Evolutionary conservation across 1,284 basidiomycete genomes (phyloP).

Genomic region (Boletellus sp.): DNA sequence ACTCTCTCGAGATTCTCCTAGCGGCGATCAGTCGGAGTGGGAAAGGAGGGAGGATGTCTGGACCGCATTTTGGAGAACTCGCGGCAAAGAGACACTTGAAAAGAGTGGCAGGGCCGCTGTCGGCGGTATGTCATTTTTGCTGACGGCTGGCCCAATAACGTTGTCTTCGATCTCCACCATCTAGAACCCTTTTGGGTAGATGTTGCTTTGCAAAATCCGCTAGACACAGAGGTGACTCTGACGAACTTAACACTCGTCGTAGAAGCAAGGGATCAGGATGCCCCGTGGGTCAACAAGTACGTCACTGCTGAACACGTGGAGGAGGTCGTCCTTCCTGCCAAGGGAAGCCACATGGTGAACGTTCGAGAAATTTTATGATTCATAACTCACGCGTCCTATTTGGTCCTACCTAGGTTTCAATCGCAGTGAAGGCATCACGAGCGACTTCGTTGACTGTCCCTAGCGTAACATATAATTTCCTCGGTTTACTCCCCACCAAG

Average conservation of each 20-base stretch:
- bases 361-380: neutral
- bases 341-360: slow-evolving; percentile 55
- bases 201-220: slow-evolving; percentile 61
- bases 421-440: slow-evolving; percentile 51
- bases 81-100: slow-evolving; percentile 50
- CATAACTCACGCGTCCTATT: slow-evolving; percentile 1
- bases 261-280: slow-evolving; percentile 35
- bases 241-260: slow-evolving; percentile 56
- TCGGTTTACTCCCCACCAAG: slow-evolving; percentile 57
- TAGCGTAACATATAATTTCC: slow-evolving; percentile 60
- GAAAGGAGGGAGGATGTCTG: slow-evolving; percentile 60
- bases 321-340: slow-evolving; percentile 53
- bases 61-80: slow-evolving; percentile 56
- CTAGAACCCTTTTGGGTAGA: slow-evolving; percentile 77
- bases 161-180: neutral
- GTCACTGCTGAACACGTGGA: slow-evolving; percentile 57
- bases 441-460: slow-evolving; percentile 54
- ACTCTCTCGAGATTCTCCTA: slow-evolving; percentile 46
- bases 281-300: slow-evolving; percentile 36
- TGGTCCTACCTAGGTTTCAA: slow-evolving; percentile 48
- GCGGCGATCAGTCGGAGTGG: slow-evolving; percentile 52
- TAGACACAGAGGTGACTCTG: slow-evolving; percentile 66
- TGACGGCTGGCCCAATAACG: neutral
- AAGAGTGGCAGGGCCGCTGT: slow-evolving; percentile 56
- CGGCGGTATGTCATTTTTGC: slow-evolving; percentile 45